Conservation (phyloP, 1,139 yeast genomes). For the Taiozyma sp. region DNA sequence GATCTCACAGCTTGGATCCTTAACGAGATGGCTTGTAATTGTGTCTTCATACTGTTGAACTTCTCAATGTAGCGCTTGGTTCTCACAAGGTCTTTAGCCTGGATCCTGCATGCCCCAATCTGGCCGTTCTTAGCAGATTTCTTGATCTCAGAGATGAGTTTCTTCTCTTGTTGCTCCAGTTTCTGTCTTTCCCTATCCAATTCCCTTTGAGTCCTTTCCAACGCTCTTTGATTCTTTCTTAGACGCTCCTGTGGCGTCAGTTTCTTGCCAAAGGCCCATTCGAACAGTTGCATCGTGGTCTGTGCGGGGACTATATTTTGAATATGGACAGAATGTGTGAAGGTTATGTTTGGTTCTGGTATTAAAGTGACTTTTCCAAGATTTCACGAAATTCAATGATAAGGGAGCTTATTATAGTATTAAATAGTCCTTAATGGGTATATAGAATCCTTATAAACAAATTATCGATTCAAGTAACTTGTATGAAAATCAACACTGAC, state of each 20-base stretch:
- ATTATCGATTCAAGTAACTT: no score
- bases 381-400: no score
- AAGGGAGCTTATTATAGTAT: no score
- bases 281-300: constrained; percentile 55
- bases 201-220: constrained; percentile 93
- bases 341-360: no score
- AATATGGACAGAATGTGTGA: no score
- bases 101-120: constrained; percentile 84
- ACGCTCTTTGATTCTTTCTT: constrained; percentile 89
- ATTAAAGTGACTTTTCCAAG: no score
- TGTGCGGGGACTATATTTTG: no score
- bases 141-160: constrained; percentile 77
- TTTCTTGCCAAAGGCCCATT: constrained; percentile 95
- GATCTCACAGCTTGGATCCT: constrained; percentile 89
- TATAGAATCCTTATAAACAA: no score
- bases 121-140: constrained; percentile 90
- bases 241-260: constrained; percentile 92
- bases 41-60: constrained; percentile 93
- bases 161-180: constrained; percentile 88
- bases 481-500: no score
- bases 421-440: no score
- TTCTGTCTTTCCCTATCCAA: constrained; percentile 82
- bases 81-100: constrained; percentile 91
- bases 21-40: constrained; percentile 87
- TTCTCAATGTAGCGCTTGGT: constrained; percentile 79